A percentile compares a stretch with the other conserved stretches of the same genome.
Conservation (phyloP, 2,329 filamentous ascomycete species). For the Aspergillus fischeri region DNA sequence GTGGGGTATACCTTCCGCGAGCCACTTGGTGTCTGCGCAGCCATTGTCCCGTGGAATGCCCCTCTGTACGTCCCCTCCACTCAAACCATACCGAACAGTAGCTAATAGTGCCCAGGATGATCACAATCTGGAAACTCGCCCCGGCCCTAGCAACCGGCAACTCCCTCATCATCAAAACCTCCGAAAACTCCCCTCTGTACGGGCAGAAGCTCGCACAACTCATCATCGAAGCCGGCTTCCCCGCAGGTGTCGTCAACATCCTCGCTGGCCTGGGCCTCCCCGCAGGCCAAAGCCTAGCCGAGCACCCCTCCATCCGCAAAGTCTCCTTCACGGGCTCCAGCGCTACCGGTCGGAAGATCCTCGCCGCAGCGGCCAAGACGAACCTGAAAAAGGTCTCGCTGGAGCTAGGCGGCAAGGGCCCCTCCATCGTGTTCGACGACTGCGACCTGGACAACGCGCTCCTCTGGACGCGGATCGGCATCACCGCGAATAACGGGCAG, state of each 20-base stretch:
- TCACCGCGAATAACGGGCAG: conserved; percentile 30
- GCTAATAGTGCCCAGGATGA: conserved; percentile 17
- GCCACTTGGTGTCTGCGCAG: conserved; percentile 26
- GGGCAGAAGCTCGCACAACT: conserved; percentile 47
- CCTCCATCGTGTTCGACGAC: conserved; percentile 33
- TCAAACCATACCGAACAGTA: no score
- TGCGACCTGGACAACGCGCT: conserved; percentile 30
- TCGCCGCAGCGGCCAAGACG: conserved; percentile 23
- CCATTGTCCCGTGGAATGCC: conserved; percentile 30
- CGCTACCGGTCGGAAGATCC: conserved; percentile 24
- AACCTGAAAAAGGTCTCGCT: conserved; percentile 35
- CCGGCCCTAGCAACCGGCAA: conserved; percentile 64
- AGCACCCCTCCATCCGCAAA: conserved; percentile 29
- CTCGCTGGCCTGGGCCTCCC: conserved; percentile 48
- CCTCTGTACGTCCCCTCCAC: conserved; percentile 18
- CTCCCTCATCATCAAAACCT: conserved; percentile 65
- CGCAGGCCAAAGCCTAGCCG: conserved; percentile 35
- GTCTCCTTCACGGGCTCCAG: conserved; percentile 33
- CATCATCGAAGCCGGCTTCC: conserved; percentile 50
- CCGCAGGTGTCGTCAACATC: conserved; percentile 43
- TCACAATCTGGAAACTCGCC: conserved; percentile 50
- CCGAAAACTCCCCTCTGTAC: conserved; percentile 55
- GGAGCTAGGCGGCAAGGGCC: conserved; percentile 34
- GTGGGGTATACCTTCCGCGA: conserved; percentile 23
- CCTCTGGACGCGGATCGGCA: conserved; percentile 25